Evolutionary conservation across 805 yeast species (phyloP).

Genomic region (Metschnikowia aberdeeniae): DNA sequence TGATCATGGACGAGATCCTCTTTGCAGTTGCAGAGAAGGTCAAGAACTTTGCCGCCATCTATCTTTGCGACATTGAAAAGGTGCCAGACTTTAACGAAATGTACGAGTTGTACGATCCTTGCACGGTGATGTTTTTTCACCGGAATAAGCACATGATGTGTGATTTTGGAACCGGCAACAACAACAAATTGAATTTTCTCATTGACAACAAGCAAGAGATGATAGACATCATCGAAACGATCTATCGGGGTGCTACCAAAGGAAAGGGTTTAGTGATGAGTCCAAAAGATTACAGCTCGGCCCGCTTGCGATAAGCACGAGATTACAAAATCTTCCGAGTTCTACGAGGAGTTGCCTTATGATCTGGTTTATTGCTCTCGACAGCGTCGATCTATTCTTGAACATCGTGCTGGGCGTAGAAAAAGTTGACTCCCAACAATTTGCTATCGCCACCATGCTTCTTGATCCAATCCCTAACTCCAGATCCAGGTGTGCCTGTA

Average conservation of each 20-base stretch:
- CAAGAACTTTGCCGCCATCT: constrained; percentile 81
- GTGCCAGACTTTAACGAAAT: constrained; percentile 87
- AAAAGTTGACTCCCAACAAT: constrained; percentile 76
- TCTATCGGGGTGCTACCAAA: constrained; percentile 86
- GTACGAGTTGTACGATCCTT: constrained; percentile 88
- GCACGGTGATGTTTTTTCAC: constrained; percentile 90
- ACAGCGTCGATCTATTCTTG: constrained; percentile 10
- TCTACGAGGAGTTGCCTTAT: too few relatives aligned
- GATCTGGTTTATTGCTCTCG: neutral
- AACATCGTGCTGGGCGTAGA: constrained; percentile 62
- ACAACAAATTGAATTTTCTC: constrained; percentile 82
- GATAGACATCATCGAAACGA: constrained; percentile 85
- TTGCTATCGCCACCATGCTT: constrained; percentile 51
- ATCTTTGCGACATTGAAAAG: constrained; percentile 81
- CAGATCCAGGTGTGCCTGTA: constrained; percentile 73
- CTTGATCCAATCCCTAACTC: constrained; percentile 70
- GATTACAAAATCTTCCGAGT: neutral
- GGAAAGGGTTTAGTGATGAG: constrained; percentile 89
- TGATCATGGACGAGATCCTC: constrained; percentile 85
- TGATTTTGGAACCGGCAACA: constrained; percentile 97
- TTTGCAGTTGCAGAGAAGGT: constrained; percentile 78
- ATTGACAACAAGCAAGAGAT: constrained; percentile 79
- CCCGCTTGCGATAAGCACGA: constrained; percentile 10
- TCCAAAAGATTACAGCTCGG: constrained; percentile 62
- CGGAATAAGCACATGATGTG: constrained; percentile 96